A percentile compares a stretch with the other conserved stretches of the same genome.
Conservation (phyloP, 2,329 filamentous ascomycete genomes). For the Magnaporthales sp. region DNA sequence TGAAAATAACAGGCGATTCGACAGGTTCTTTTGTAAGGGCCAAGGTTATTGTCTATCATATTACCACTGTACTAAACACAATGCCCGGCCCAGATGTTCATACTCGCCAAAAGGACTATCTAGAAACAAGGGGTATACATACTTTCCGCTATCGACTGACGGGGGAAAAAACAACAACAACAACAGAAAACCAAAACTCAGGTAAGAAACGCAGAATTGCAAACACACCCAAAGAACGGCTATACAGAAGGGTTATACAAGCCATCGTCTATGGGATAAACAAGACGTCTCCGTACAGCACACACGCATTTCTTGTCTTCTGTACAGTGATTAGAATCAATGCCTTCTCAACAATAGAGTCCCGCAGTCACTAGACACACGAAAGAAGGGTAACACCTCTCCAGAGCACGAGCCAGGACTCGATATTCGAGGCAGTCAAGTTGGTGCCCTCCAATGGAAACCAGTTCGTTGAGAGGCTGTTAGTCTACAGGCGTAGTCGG, state of each 20-base stretch:
- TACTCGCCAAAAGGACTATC: neutral
- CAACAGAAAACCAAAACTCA: constrained; percentile 4
- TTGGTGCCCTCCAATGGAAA: neutral
- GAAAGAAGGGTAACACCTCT: neutral
- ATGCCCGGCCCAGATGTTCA: neutral
- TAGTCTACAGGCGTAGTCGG: neutral
- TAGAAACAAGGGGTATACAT: constrained; percentile 6
- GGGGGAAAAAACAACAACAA: constrained; percentile 2
- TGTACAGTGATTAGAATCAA: neutral
- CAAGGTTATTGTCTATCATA: neutral
- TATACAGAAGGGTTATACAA: constrained; percentile 3
- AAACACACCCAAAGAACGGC: neutral
- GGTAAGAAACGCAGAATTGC: constrained; percentile 1
- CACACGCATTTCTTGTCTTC: neutral
- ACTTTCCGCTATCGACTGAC: constrained; percentile 6
- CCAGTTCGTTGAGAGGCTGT: neutral
- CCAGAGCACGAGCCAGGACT: neutral
- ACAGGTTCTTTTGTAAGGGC: neutral
- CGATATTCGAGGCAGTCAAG: neutral
- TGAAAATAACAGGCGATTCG: neutral
- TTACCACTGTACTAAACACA: neutral
- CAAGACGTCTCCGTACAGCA: neutral
- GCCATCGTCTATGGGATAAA: neutral
- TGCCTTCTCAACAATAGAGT: neutral
- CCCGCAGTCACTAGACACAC: neutral